A percentile compares a stretch with the other conserved stretches of the same genome.
These are phyloP conservation scores for Tolypocladium cylindrosporum DNA, from an alignment of 2,329 filamentous ascomycete species.

Conservation along the genomic window DNA sequence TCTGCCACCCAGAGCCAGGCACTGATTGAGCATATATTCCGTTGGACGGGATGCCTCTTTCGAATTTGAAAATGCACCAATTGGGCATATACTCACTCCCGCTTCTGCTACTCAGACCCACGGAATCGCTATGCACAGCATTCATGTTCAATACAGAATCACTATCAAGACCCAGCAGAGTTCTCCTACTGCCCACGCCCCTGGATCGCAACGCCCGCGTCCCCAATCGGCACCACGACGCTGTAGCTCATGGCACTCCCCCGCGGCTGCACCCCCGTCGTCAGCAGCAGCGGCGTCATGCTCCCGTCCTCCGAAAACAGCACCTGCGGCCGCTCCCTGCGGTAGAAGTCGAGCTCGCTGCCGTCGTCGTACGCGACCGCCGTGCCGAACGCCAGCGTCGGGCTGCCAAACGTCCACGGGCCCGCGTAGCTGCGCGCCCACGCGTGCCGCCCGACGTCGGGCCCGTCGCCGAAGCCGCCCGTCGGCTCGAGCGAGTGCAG, in stretches of 20 bases:
- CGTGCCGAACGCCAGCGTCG: not conserved
- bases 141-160: too few species aligned
- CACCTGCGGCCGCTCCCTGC: conserved; percentile 37
- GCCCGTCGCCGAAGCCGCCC: conserved; percentile 16
- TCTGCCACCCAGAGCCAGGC: too few species aligned
- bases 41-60: too few species aligned
- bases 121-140: too few species aligned
- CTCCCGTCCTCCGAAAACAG: not conserved
- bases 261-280: conserved; percentile 35
- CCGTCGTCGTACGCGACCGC: not conserved
- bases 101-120: too few species aligned
- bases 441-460: not conserved
- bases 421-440: not conserved
- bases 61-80: too few species aligned
- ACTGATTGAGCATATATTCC: too few species aligned
- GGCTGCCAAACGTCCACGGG: not conserved
- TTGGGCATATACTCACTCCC: too few species aligned
- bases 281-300: conserved; percentile 1
- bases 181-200: not conserved
- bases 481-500: conserved; percentile 18
- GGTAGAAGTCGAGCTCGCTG: conserved; percentile 21
- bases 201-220: conserved; percentile 8
- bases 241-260: conserved; percentile 13
- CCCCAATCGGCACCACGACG: conserved; percentile 13
- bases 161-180: too few species aligned